Percentiles rank a stretch among this genome's conserved stretches.
Evolutionary conservation across 306 rosid genomes (phyloP).

Genomic region (Sphenostylis stenocarpa): DNA sequence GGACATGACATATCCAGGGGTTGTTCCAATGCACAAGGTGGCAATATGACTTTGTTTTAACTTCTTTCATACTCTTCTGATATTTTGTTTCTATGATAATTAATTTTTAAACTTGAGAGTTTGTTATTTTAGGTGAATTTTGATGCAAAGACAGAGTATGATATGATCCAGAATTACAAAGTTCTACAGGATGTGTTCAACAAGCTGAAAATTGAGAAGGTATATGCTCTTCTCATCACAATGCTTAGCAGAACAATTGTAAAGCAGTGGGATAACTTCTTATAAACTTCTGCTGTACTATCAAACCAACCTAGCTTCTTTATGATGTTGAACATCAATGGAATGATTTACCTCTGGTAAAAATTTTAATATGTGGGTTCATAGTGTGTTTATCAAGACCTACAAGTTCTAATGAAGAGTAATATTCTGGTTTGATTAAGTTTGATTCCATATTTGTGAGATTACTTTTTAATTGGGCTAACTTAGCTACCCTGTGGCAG

Average conservation of each 20-base stretch:
- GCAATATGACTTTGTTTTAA: constrained; percentile 23
- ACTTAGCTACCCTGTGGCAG: constrained; percentile 45
- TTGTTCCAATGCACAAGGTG: constrained; percentile 98
- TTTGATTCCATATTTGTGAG: constrained; percentile 7
- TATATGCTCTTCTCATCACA: constrained; percentile 22
- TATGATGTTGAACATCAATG: neutral
- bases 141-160: constrained; percentile 92
- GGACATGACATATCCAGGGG: constrained; percentile 91
- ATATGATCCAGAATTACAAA: constrained; percentile 96
- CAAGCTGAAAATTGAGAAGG: constrained; percentile 91
- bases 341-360: neutral
- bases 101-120: constrained; percentile 17
- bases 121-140: constrained; percentile 68
- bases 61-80: constrained; percentile 2
- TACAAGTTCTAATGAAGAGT: neutral
- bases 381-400: constrained; percentile 3
- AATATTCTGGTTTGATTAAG: neutral
- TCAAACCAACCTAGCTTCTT: constrained; percentile 9
- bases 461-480: neutral
- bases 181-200: constrained; percentile 88
- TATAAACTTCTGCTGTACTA: neutral
- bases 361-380: neutral
- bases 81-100: neutral
- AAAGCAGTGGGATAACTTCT: neutral
- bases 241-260: neutral